Evolutionary conservation across 1,284 basidiomycete genomes (phyloP), one percentile per base, ranked within the genome.

Genomic region (Hymenochaete sp.): DNA sequence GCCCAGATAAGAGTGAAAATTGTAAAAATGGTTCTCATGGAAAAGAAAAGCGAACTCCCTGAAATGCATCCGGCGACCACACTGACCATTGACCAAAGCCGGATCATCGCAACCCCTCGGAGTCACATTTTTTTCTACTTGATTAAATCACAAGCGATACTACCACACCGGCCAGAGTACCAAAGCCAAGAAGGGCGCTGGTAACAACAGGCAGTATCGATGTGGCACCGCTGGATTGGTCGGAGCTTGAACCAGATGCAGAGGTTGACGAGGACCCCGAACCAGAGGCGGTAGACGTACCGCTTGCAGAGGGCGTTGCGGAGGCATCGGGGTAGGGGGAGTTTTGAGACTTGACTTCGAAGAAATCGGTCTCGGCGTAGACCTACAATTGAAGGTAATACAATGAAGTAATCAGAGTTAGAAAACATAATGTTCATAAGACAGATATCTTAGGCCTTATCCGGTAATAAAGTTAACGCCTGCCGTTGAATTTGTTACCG

Each of bases 311-410:
- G 16, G 68, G 62, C 13, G 68, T 59, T 16, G 68, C 58, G 3
- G 57, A 51, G 3, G 67, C 52, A 11, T 70, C 56, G 14, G 84
- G 81, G 62, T 83, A 89, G 6, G 68, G 8, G 10, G 84, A 70
- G 42, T 76, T 77, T 32, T 66, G 54, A 10, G 79, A 56, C 59
- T 82, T 81, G 64, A 89, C 74, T 59, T 81, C 76, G 62, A 88
- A 88, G 8, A 63, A 56, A 45, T 73, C 53, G 24, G 82, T 82
- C 35, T 62, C 57, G 18, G 78, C 77, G 56, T 73, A 84, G 50
- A 87, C 54, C 79, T 87, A 42, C 32, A 35, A 52, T 31, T 31
- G 13, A 50, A 22, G n/a, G 24, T n/a, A 6, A 18, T 3, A 19
- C n/a, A 16, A 14, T 35, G 35, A 13, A 26, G 14, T 16, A 35